These are phyloP conservation scores for Chernovozyma aurita DNA, from an alignment of 1,139 yeast species.

Conservation along the genomic window DNA sequence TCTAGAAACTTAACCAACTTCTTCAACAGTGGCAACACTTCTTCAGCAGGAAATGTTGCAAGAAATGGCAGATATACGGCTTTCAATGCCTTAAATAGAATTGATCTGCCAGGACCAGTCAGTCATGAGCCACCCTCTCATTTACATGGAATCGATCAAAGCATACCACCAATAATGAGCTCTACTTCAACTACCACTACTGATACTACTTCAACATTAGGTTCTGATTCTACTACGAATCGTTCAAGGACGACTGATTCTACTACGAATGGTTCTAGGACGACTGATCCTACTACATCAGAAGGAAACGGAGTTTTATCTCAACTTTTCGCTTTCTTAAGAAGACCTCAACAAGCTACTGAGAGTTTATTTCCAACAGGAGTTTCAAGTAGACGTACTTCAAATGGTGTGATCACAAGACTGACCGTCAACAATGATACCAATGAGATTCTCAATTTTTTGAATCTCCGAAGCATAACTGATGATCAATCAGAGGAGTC, in stretches of 20 bases:
- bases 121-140: conserved; percentile 3
- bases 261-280: too few relatives aligned
- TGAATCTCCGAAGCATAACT: conserved; percentile 23
- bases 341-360: conserved; percentile 12
- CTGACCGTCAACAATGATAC: conserved; percentile 3
- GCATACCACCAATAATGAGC: conserved; percentile 11
- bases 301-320: conserved; percentile 16
- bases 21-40: background rate
- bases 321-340: conserved; percentile 22
- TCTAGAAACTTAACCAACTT: background rate
- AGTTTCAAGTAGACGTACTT: conserved; percentile 48
- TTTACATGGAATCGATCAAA: background rate
- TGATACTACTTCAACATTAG: background rate
- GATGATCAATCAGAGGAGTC: conserved; percentile 17
- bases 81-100: background rate
- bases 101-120: conserved; percentile 2
- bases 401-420: conserved; percentile 42
- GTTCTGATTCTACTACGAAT: background rate
- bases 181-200: conserved; percentile 13
- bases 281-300: background rate
- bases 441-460: conserved; percentile 21
- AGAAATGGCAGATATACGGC: conserved; percentile 5
- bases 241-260: too few relatives aligned
- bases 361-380: conserved; percentile 39
- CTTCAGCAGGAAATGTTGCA: conserved; percentile 3